These are phyloP conservation scores for Colletotrichum spaethianum DNA, from an alignment of 2,329 filamentous ascomycete genomes.

Conservation along the genomic window DNA sequence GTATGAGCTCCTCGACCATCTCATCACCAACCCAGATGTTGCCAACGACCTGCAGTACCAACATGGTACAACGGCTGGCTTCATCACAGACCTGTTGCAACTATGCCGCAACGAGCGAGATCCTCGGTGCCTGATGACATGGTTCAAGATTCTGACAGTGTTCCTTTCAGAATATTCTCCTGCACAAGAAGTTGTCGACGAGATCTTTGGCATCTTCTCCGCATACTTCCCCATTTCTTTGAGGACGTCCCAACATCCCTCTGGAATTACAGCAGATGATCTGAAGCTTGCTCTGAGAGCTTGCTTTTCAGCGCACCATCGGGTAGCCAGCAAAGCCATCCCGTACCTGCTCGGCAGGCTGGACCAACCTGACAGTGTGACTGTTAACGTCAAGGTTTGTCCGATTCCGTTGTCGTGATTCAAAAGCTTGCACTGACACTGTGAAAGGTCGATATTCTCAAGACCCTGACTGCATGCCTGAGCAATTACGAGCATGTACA, in stretches of 20 bases:
- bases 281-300: constrained; percentile 67
- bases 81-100: constrained; percentile 64
- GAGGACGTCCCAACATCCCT: constrained; percentile 63
- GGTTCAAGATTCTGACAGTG: constrained; percentile 66
- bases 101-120: constrained; percentile 70
- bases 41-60: constrained; percentile 60
- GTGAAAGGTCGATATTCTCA: constrained; percentile 66
- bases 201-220: constrained; percentile 69
- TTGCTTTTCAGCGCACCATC: constrained; percentile 68
- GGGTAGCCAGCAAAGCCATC: constrained; percentile 61
- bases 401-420: not conserved
- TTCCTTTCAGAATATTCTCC: constrained; percentile 63
- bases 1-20: constrained; percentile 62
- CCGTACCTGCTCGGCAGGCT: constrained; percentile 70
- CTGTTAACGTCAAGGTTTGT: constrained; percentile 69
- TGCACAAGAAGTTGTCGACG: constrained; percentile 61
- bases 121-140: constrained; percentile 69
- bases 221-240: constrained; percentile 74
- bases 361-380: constrained; percentile 71
- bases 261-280: constrained; percentile 68
- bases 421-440: not conserved
- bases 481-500: constrained; percentile 62
- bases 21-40: constrained; percentile 61
- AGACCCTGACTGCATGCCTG: constrained; percentile 68
- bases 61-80: constrained; percentile 60